Conservation (phyloP, 768 basidiomycete genomes). For the Lactarius evosmus region DNA sequence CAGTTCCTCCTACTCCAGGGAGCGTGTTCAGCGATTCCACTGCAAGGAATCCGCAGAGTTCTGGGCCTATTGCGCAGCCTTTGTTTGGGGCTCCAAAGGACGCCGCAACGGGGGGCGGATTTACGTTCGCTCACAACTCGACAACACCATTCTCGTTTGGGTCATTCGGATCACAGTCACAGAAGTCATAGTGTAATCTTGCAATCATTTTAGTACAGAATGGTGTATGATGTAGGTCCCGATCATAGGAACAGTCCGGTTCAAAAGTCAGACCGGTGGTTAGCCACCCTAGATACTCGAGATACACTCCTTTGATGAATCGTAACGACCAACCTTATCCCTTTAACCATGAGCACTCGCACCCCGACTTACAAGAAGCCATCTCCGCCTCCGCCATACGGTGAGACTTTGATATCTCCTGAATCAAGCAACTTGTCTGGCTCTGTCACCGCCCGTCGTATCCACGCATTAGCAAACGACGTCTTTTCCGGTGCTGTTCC, state of each 20-base stretch:
- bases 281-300: neutral
- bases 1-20: conserved; percentile 20
- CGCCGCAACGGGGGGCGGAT: neutral
- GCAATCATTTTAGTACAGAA: neutral
- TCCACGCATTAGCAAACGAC: conserved; percentile 28
- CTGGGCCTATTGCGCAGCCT: conserved; percentile 12
- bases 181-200: conserved; percentile 16
- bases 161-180: conserved; percentile 14
- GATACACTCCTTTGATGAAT: neutral
- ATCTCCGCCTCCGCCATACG: conserved; percentile 20
- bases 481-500: conserved; percentile 26
- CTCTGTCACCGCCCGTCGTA: conserved; percentile 37
- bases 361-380: conserved; percentile 3
- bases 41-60: conserved; percentile 12
- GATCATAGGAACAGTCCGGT: neutral
- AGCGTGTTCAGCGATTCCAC: conserved; percentile 20
- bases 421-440: conserved; percentile 8
- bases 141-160: conserved; percentile 10
- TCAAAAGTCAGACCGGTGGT: conserved; percentile 8
- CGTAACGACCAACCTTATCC: neutral
- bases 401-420: conserved; percentile 1
- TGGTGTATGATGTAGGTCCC: neutral
- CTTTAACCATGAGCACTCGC: neutral
- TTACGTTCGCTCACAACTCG: conserved; percentile 11
- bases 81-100: conserved; percentile 17